Percentiles rank a stretch among this genome's conserved stretches.
Conservation (phyloP, 345 rosid species). For the Rhodomyrtus tomentosa region DNA sequence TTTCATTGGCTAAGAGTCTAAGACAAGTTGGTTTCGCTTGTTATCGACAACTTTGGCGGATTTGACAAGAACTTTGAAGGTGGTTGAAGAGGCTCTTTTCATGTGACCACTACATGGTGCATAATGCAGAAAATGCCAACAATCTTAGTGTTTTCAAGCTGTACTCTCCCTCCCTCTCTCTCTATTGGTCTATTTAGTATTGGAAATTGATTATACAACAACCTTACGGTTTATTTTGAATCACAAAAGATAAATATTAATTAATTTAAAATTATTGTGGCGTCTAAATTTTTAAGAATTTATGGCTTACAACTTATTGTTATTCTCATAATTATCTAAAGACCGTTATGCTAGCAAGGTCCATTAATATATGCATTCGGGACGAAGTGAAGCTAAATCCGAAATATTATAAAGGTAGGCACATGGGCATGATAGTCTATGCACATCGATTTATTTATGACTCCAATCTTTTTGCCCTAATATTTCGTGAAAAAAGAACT, state of each 20-base stretch:
- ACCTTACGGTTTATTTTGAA: no score
- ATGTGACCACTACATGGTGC: neutral
- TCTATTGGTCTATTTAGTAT: no score
- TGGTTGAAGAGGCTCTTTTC: neutral
- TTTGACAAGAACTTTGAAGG: neutral
- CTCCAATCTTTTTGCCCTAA: neutral
- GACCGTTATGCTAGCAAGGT: no score
- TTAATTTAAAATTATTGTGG: no score
- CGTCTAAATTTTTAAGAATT: no score
- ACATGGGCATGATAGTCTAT: neutral
- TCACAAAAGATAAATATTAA: no score
- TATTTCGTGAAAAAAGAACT: neutral
- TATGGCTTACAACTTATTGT: no score
- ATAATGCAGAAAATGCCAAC: neutral
- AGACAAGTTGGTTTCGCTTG: neutral
- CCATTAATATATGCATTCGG: no score
- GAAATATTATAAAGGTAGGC: neutral
- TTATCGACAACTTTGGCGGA: neutral
- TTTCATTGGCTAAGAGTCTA: neutral
- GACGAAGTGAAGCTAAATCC: neutral
- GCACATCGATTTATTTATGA: neutral
- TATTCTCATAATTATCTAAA: no score
- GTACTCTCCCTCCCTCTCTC: neutral
- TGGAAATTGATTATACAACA: no score
- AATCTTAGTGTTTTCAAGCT: neutral